Evolutionary conservation across 805 yeast genomes (phyloP).

Genomic region (Saccharomycopsis capsularis): DNA sequence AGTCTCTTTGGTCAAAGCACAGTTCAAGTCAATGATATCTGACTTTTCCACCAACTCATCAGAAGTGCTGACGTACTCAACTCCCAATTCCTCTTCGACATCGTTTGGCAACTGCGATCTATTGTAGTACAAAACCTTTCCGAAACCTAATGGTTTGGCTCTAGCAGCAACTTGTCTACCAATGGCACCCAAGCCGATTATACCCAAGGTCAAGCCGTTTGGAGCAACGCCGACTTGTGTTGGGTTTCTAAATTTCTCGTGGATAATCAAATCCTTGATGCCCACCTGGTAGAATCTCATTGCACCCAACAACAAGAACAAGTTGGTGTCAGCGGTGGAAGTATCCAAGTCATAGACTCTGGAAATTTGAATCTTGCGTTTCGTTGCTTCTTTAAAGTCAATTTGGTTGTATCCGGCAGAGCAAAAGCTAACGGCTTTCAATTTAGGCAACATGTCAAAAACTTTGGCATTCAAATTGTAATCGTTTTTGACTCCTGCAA

Average conservation of each 20-base stretch:
- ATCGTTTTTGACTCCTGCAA: slow-evolving; percentile 20
- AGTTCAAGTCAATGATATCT: slow-evolving; percentile 32
- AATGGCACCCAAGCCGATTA: slow-evolving; percentile 43
- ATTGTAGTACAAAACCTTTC: slow-evolving; percentile 36
- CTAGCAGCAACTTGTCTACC: slow-evolving; percentile 38
- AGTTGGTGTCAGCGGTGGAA: slow-evolving; percentile 52
- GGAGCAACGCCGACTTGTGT: slow-evolving; percentile 35
- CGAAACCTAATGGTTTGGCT: slow-evolving; percentile 39
- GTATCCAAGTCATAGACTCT: slow-evolving; percentile 47
- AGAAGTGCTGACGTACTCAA: slow-evolving; percentile 25
- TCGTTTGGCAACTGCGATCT: slow-evolving; percentile 33
- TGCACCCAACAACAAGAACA: slow-evolving; percentile 44
- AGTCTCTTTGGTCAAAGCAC: slow-evolving; percentile 36
- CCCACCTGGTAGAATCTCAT: slow-evolving; percentile 42
- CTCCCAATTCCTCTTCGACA: slow-evolving; percentile 30
- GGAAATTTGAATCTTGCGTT: slow-evolving; percentile 39
- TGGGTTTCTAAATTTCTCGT: slow-evolving; percentile 40
- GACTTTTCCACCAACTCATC: slow-evolving; percentile 27
- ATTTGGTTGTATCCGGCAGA: slow-evolving; percentile 55
- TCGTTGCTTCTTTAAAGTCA: slow-evolving; percentile 37
- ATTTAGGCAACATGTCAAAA: slow-evolving; percentile 17
- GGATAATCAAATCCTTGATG: slow-evolving; percentile 30
- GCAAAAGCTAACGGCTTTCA: slow-evolving; percentile 18
- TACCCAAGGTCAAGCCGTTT: slow-evolving; percentile 37
- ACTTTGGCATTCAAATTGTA: slow-evolving; percentile 16